Evolutionary conservation across 2,329 filamentous ascomycete genomes (phyloP).

Genomic region (Sporothrix protearum): DNA sequence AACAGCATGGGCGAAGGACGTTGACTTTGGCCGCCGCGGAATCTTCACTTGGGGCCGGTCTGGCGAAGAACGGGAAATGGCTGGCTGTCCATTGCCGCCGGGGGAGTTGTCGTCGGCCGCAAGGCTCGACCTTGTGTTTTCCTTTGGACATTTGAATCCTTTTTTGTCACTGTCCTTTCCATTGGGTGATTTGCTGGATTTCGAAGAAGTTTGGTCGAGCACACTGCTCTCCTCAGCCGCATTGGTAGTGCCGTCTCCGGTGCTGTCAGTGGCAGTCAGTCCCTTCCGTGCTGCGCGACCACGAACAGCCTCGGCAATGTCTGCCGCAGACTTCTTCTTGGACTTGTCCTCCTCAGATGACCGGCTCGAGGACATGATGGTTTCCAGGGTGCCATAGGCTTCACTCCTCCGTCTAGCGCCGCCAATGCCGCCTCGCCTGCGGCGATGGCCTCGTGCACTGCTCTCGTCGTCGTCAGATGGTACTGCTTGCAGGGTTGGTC

Average conservation of each 20-base stretch:
- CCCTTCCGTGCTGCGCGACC: constrained; percentile 44
- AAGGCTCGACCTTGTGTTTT: background rate
- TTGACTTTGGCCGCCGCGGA: constrained; percentile 38
- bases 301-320: constrained; percentile 53
- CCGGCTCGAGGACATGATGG: constrained; percentile 63
- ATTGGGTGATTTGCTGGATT: background rate
- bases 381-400: constrained; percentile 61
- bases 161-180: background rate
- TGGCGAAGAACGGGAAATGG: background rate
- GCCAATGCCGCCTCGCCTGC: constrained; percentile 41
- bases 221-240: constrained; percentile 33
- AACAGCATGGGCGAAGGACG: constrained; percentile 46
- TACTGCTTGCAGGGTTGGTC: constrained; percentile 56
- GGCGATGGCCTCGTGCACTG: constrained; percentile 36
- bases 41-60: constrained; percentile 24
- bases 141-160: background rate
- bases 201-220: background rate
- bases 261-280: constrained; percentile 18
- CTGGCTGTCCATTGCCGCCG: background rate
- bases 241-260: constrained; percentile 28
- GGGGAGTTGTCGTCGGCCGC: background rate
- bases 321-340: constrained; percentile 57
- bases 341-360: constrained; percentile 61
- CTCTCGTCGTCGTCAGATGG: constrained; percentile 54
- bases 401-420: constrained; percentile 48